Conservation (phyloP, 331 rosid species). For the Rosa hybrid region DNA sequence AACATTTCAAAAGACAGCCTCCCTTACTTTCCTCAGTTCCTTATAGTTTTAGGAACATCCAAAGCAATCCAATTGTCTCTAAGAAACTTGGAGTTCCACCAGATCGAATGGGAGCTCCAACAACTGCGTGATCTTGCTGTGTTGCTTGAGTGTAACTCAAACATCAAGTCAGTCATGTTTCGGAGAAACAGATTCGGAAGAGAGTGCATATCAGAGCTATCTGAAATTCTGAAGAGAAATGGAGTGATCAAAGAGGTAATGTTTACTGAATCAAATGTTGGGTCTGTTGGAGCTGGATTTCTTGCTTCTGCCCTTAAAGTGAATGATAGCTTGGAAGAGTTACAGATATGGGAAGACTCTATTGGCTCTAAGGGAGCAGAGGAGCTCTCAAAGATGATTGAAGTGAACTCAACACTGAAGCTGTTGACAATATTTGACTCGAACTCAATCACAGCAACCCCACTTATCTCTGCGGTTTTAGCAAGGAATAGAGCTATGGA, state of each 20-base stretch:
- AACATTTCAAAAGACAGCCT: conserved; percentile 57
- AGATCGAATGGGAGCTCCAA: conserved; percentile 59
- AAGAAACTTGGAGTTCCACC: conserved; percentile 79
- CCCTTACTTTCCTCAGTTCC: conserved; percentile 49
- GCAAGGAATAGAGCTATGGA: conserved; percentile 80
- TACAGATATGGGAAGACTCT: conserved; percentile 95
- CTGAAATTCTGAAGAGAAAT: conserved; percentile 51
- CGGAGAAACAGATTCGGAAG: conserved; percentile 57
- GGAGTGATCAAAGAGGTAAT: conserved; percentile 71
- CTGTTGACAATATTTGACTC: conserved; percentile 77
- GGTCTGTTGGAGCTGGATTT: conserved; percentile 64
- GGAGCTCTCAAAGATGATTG: conserved; percentile 91
- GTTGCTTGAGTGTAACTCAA: conserved; percentile 46
- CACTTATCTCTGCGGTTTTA: conserved; percentile 83
- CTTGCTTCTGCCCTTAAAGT: conserved; percentile 75
- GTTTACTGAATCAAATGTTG: conserved; percentile 71
- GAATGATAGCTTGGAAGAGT: conserved; percentile 72
- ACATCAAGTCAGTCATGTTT: conserved; percentile 53
- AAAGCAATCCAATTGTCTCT: conserved; percentile 41
- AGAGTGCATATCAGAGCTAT: conserved; percentile 51
- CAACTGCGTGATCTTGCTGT: conserved; percentile 44
- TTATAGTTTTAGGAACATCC: conserved; percentile 45
- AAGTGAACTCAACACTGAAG: conserved; percentile 74
- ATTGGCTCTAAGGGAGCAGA: conserved; percentile 87
- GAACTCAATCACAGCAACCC: conserved; percentile 65